Base-by-base conservation (phyloP, 768 basidiomycete genomes). In the Galerina sulciceps region DNA sequence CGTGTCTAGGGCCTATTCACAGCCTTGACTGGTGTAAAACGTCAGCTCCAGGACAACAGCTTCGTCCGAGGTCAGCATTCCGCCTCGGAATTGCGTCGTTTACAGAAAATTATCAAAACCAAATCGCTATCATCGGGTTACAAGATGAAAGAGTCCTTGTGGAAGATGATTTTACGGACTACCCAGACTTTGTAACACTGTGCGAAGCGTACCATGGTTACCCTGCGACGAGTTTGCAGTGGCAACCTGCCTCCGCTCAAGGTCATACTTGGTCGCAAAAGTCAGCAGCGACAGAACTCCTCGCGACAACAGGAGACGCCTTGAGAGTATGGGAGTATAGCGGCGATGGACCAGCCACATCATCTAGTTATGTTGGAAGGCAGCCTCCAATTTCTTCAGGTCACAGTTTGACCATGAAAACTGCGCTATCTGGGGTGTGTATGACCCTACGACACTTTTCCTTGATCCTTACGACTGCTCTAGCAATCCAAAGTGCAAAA, bases 281-380 rank as follows among this genome's bases (percentile, higher is more conserved):
- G 71, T 79, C 83, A 4, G 74, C 81, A 8, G 75, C 76, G 47
- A 81, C 90, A 46, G 97, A 99, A 73, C 75, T 97, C 46, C 79
- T 99, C 9, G 96, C 96, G 10, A 96, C 94, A 6, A 96, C 94
- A 0, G 94, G 93, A 23, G 97, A 99, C 74, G 93, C 93, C 47
- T 72, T 99, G 67, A 81, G 95, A 63, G 85, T 99, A 51, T 99
- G 91, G 85, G 96, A 98, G 72, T 90, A 96, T 63, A 79, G 82
- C 46, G 85, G 83, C 60, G 93, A 94, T 66, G 85, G 76, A 40
- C 78, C 85, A 34, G 70, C 82, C 9, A 65, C 81, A 18, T 73
- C 84, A 20, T 85, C 88, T 1, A 79, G 76, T 55, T 94, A 89
- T 68, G 91, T 93, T 23, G 90, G 91, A 53, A 78, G 90, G 61